A percentile compares a stretch with the other conserved stretches of the same genome.
Conservation (phyloP, 208 protist genomes). For the Leishmania turanica region DNA sequence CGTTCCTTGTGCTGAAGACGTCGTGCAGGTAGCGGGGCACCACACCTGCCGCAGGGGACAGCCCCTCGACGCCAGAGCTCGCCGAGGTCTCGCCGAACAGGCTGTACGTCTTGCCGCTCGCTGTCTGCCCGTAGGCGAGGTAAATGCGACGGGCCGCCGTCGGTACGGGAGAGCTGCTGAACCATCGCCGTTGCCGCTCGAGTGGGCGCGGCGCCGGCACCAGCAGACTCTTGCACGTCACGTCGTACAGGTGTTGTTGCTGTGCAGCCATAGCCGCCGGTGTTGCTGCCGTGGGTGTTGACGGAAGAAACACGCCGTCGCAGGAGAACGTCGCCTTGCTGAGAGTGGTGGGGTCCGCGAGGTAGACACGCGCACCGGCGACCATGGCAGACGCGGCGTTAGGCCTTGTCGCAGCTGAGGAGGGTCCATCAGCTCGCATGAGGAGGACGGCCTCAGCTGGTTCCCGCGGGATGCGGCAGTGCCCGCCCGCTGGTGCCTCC, state of each 20-base stretch:
- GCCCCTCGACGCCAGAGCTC: background rate
- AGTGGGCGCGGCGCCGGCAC: background rate
- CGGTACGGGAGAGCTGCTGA: background rate
- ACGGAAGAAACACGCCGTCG: slow-evolving; percentile 37
- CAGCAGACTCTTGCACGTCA: slow-evolving; percentile 17
- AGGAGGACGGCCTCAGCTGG: slow-evolving; percentile 14
- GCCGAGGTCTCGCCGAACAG: slow-evolving; percentile 51
- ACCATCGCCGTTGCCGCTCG: background rate
- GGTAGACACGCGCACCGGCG: slow-evolving; percentile 16
- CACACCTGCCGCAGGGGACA: slow-evolving; percentile 36
- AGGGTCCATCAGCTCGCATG: slow-evolving; percentile 12
- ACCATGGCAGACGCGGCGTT: background rate
- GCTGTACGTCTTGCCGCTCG: slow-evolving; percentile 85
- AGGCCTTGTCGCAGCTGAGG: background rate
- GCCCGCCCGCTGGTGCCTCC: background rate
- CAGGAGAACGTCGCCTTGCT: slow-evolving; percentile 46
- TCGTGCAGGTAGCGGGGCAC: slow-evolving; percentile 62
- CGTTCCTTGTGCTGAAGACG: slow-evolving; percentile 24
- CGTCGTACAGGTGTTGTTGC: slow-evolving; percentile 25
- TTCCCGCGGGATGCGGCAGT: background rate
- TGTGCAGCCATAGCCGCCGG: slow-evolving; percentile 22
- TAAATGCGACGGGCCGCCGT: slow-evolving; percentile 29
- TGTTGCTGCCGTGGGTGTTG: slow-evolving; percentile 11
- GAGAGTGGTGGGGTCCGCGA: slow-evolving; percentile 40
- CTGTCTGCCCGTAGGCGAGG: slow-evolving; percentile 87